These are phyloP conservation scores for Aspergillus puulaauensis DNA, from an alignment of 2,329 filamentous ascomycete species.

Conservation along the genomic window DNA sequence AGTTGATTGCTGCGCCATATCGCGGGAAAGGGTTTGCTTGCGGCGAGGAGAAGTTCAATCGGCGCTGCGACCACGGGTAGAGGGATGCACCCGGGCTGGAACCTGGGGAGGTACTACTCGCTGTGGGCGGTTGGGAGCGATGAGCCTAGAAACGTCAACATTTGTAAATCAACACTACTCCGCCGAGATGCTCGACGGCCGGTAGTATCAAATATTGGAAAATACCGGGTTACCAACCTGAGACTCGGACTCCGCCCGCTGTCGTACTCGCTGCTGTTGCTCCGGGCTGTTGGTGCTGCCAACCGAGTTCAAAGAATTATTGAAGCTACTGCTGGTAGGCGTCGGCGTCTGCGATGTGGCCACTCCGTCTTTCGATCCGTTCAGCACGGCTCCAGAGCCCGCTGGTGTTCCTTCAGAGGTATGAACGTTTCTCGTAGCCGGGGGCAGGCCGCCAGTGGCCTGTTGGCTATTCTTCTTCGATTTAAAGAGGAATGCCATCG, in stretches of 20 bases:
- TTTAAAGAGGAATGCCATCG: constrained; percentile 81
- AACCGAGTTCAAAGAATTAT: constrained; percentile 66
- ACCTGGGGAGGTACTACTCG: constrained; percentile 44
- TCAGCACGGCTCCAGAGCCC: constrained; percentile 44
- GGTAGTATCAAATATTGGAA: constrained; percentile 1
- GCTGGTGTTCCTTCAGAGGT: constrained; percentile 54
- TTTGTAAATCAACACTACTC: neutral
- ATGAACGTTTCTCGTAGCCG: constrained; percentile 56
- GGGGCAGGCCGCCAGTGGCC: constrained; percentile 45
- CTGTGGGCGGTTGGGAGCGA: constrained; percentile 54
- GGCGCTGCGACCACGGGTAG: constrained; percentile 93
- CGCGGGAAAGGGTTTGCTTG: constrained; percentile 88
- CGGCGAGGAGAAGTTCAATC: constrained; percentile 78
- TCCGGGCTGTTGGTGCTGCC: constrained; percentile 65
- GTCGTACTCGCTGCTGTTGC: constrained; percentile 60
- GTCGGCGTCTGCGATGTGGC: constrained; percentile 59
- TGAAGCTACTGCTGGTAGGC: constrained; percentile 67
- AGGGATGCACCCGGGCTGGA: constrained; percentile 71
- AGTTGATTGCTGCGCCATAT: constrained; percentile 95
- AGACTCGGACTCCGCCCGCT: constrained; percentile 54
- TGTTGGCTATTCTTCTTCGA: constrained; percentile 71
- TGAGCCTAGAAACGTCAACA: constrained; percentile 22
- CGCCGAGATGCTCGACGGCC: neutral
- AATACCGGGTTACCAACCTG: constrained; percentile 45
- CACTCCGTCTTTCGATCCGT: constrained; percentile 44